Base-by-base conservation (phyloP, 768 basidiomycete genomes). In the Suillus plorans region DNA sequence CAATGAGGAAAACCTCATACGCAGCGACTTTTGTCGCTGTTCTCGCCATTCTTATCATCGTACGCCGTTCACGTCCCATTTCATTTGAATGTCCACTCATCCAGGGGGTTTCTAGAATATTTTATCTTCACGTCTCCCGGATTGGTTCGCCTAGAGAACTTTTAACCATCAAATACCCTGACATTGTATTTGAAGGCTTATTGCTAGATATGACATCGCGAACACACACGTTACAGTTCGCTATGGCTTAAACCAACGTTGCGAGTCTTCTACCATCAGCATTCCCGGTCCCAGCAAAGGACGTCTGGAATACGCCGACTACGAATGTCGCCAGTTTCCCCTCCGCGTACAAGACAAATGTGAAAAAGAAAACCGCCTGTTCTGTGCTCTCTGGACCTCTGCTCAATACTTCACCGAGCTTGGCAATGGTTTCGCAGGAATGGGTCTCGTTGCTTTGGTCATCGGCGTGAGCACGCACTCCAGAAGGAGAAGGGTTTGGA, bases 401-500 rank as follows among this genome's bases (percentile, higher is more conserved):
- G 91, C 91, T 18, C 82, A 83, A 2, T 93, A 90, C 72, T 76
- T 84, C 56, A 80, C 83, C n/a, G 84, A 89, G 71, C 74, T 92
- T 12, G 84, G 84, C 52, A 80, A 87, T 39, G 88, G 90, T 4
- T 89, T 89, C 72, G 87, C 84, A 9, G 81, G 78, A 56, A 76
- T 87, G 34, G 84, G 89, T 4, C 75, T 90, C 44, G 70, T 81
- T 0, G 79, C 89, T 9, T 80, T 93, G 57, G 70, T 88, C 49
- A 80, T 92, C 64, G 91, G 91, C 4, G 81, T 91, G 22, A 90
- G 84, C 70, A 91, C 91, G 0, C 86, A 86, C 70, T 90, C 90
- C 18, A 81, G 91, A 60, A 81, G 91, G 68, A 80, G 90, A 64
- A 84, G 91, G 67, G 87, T 92, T 39, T 93, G 91, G 91, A 86